Evolutionary conservation across 345 rosid species (phyloP).

Genomic region (Excoecaria cochinchinensis): DNA sequence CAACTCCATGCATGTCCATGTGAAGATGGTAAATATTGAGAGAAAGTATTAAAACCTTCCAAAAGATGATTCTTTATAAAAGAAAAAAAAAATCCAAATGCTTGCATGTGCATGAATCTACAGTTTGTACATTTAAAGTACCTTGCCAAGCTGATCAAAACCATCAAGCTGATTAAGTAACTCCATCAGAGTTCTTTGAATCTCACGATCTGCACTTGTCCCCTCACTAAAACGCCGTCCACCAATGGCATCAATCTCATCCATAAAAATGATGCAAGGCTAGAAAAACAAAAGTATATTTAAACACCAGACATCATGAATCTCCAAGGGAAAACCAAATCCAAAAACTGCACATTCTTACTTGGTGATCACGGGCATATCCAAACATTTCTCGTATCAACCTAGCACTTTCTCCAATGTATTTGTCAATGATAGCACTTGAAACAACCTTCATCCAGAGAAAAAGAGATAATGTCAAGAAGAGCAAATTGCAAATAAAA

Average conservation of each 20-base stretch:
- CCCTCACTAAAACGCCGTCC: conserved; percentile 99
- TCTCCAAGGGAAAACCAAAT: not conserved
- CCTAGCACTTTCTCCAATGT: conserved; percentile 98
- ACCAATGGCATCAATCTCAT: conserved; percentile 98
- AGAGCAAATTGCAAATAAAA: not conserved
- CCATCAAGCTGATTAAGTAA: conserved; percentile 98
- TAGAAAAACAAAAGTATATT: conserved; percentile 21
- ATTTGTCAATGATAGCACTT: conserved; percentile 95
- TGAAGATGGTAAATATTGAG: not conserved
- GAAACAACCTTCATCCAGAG: conserved; percentile 68
- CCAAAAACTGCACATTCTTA: conserved; percentile 28
- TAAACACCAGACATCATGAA: not conserved
- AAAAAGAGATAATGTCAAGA: not conserved
- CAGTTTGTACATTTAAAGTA: conserved; percentile 17
- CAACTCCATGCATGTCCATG: not conserved
- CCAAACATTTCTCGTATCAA: conserved; percentile 97
- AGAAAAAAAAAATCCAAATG: not conserved
- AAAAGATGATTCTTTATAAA: not conserved
- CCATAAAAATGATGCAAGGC: conserved; percentile 99
- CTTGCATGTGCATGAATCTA: not conserved
- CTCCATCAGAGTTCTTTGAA: conserved; percentile 96
- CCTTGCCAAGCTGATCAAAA: conserved; percentile 97
- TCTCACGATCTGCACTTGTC: conserved; percentile 99
- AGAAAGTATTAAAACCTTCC: not conserved
- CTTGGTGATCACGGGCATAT: conserved; percentile 98